Evolutionary conservation across 1,284 basidiomycete genomes (phyloP), one percentile per base, ranked within the genome.

Genomic region (Singerocomus rubriflavus): DNA sequence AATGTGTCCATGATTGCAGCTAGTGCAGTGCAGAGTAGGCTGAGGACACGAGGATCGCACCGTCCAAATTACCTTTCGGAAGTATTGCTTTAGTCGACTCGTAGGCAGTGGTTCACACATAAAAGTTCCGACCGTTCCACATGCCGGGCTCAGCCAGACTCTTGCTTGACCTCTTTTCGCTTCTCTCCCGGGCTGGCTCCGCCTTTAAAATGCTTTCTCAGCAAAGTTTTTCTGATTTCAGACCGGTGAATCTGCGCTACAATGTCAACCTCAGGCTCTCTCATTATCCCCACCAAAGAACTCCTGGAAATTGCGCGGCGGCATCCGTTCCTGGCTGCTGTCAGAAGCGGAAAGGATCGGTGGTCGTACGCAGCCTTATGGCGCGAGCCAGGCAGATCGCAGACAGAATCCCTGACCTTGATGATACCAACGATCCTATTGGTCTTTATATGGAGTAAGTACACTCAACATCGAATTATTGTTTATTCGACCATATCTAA

Each of bases 291-390:
- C 32, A 63, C 65, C 36, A 64, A 64, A 44, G 62, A 56, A 32
- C 65, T 64, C 52, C 61, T 64, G 44, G 56, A 65, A 61, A 63
- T 65, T 25, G 63, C 62, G 36, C 61, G 62, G 43, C 54, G 57
- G 21, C 58, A 63, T 35, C 62, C 62, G 5, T 65, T 56, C 48
- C 36, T 56, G 10, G 14, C 21, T 44, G 64, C 65, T 37, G 58
- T 64, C 38, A 50, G 51, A 50, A 48, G 50, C 12, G 52, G 52
- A 52, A 55, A 35, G 26, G 40, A 49, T 38, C 48, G 61, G 52
- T 64, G 65, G 65, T 64, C 63, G 11, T 64, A 64, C n/a, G 57
- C 61, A 35, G 65, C 63, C 45, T 51, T 64, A 30, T 67, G 63
- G 55, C 56, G 26, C 65, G 63, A 31, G 54, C 64, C 38, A 54